Percentiles rank a stretch among this genome's conserved stretches.
phyloP scores from a whole-genome alignment of 208 protist species.

The Leishmania tarentolae region DNA sequence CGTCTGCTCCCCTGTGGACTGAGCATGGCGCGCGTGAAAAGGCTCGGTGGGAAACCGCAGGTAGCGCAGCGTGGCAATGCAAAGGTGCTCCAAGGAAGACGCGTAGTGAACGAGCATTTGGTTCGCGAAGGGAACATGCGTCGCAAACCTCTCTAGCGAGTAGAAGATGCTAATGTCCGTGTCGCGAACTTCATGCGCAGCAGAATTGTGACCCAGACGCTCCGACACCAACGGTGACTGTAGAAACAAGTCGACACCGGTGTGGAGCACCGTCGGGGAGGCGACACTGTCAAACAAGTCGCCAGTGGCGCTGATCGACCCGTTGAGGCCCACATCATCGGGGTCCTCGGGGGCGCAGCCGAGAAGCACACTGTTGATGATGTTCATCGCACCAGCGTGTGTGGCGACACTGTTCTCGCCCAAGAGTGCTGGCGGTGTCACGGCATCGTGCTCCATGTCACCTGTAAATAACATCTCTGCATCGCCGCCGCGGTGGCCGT shows the following conservation, averaged over 20 bases:
- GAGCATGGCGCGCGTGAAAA: constrained; percentile 55
- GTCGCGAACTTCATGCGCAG: constrained; percentile 15
- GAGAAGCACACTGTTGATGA: constrained; percentile 51
- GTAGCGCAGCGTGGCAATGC: constrained; percentile 74
- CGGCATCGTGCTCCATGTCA: constrained; percentile 14
- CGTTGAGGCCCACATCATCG: constrained; percentile 14
- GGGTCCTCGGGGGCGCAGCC: constrained; percentile 37
- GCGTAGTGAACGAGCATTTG: constrained; percentile 67
- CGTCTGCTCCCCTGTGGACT: constrained; percentile 41
- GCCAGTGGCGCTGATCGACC: constrained; percentile 14
- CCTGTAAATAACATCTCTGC: constrained; percentile 5
- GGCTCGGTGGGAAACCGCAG: constrained; percentile 52
- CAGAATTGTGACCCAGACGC: constrained; percentile 5
- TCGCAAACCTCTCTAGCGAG: constrained; percentile 52
- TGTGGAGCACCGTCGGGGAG: constrained; percentile 7
- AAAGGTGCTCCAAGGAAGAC: constrained; percentile 63
- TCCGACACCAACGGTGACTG: constrained; percentile 16
- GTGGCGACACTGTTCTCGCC: constrained; percentile 31
- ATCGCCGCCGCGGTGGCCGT: not conserved
- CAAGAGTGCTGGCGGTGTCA: constrained; percentile 8
- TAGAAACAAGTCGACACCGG: constrained; percentile 14
- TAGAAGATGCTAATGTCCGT: constrained; percentile 60
- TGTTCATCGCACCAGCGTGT: constrained; percentile 40
- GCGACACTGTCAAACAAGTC: constrained; percentile 13
- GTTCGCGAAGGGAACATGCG: constrained; percentile 71